Conservation (phyloP, 306 rosid genomes). For the Oxytropis ochrocephala region DNA sequence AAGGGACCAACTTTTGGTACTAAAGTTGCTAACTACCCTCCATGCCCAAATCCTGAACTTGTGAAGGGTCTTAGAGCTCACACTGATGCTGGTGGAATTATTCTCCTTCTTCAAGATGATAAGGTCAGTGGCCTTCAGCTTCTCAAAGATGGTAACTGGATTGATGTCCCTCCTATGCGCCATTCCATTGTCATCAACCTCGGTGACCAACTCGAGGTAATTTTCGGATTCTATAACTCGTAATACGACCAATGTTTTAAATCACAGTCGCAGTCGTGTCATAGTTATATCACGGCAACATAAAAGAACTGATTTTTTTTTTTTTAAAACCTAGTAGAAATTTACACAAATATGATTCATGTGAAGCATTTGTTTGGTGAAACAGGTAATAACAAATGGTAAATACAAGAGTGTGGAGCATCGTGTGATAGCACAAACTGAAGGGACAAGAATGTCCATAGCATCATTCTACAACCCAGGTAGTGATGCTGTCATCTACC, state of each 20-base stretch:
- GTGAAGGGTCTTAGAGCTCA: constrained; percentile 18
- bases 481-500: constrained; percentile 19
- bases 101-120: constrained; percentile 19
- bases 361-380: not conserved
- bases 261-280: not conserved
- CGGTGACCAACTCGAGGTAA: constrained; percentile 23
- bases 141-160: constrained; percentile 15
- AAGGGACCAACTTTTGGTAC: constrained; percentile 19
- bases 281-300: too few species aligned
- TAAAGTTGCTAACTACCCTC: constrained; percentile 17
- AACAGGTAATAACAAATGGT: constrained; percentile 15
- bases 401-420: constrained; percentile 15
- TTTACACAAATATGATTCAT: not conserved
- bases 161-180: constrained; percentile 18
- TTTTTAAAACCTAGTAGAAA: not conserved
- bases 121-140: constrained; percentile 15
- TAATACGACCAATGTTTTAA: not conserved
- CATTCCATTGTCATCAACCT: constrained; percentile 18
- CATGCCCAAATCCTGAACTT: constrained; percentile 22
- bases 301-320: not conserved
- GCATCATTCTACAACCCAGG: constrained; percentile 21
- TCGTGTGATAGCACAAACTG: constrained; percentile 16
- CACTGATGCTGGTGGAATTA: constrained; percentile 14
- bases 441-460: constrained; percentile 19
- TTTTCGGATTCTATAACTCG: not conserved